Evolutionary conservation across 1,139 yeast genomes (phyloP), one percentile per base, ranked within the genome.

Genomic region (Schwanniomyces etchellsii): DNA sequence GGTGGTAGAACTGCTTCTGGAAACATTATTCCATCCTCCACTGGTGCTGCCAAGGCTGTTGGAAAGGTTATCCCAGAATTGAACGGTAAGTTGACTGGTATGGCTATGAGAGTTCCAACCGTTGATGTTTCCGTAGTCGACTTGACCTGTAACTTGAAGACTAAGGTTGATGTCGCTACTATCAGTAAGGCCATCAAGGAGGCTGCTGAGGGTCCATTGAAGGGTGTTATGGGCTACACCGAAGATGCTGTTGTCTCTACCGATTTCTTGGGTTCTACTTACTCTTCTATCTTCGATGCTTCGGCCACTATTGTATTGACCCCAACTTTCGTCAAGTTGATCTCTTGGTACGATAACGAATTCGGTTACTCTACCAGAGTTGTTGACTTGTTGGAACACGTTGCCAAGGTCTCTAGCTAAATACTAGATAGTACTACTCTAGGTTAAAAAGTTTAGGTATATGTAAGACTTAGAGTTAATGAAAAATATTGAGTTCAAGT

Each of bases 41-140:
- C 93, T 47, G 93, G 93, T 75, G 93, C 93, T 57, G 94, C 94
- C 58, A 82, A 82, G 77, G 91, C 91, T 50, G 93, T 82, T 52
- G 93, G 91, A 64, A 81, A 81, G 75, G 93, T 83, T 57, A 81
- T 83, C 53, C 94, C 94, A 52, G 79, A 77, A 59, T 80, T 82
- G 57, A 78, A 80, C 71, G 93, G 93, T 58, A 83, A 82, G 73
- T 79, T 82, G 61, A 83, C 94, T 49, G 94, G 94, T 73, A 74
- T 83, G 76, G 75, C 93, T 42, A 72, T 82, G 66, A 81, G 94
- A 70, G 91, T 82, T 45, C 93, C 94, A 60, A 83, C 93, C 62
- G 74, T 72, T 53, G 91, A 82, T 59, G 93, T 82, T 39, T 82
- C 93, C 46, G 88, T 82, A 39, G 64, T 58, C 42, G 64, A 58